Percentiles rank a stretch among this genome's conserved stretches.
These are phyloP conservation scores for Colletotrichum filicis DNA, from an alignment of 2,329 filamentous ascomycete genomes.

Conservation along the genomic window DNA sequence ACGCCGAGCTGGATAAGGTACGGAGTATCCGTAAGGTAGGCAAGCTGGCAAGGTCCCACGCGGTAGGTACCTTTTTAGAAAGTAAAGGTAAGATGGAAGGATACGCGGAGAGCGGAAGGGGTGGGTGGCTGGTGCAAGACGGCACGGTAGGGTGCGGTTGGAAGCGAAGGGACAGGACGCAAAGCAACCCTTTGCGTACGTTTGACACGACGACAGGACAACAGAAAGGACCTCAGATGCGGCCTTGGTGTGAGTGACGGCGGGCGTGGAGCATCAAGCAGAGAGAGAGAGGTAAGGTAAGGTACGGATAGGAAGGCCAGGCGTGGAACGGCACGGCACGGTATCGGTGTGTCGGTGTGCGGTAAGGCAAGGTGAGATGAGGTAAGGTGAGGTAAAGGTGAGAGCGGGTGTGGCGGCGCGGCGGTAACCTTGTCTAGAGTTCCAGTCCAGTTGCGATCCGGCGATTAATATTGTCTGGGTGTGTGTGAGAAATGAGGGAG, in stretches of 20 bases:
- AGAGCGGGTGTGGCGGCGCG: not conserved
- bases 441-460: not conserved
- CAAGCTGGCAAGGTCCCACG: constrained; percentile 10
- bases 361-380: not conserved
- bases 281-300: not conserved
- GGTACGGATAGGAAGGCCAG: not conserved
- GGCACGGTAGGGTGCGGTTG: not conserved
- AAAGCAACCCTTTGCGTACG: not conserved
- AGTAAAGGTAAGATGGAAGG: not conserved
- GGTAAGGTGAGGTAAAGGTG: too few species aligned
- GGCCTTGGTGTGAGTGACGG: constrained; percentile 14
- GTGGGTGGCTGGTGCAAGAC: constrained; percentile 1
- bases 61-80: constrained; percentile 16
- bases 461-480: not conserved
- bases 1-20: constrained; percentile 10
- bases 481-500: not conserved
- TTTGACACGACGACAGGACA: not conserved
- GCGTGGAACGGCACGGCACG: not conserved
- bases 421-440: not conserved
- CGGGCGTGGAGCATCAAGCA: constrained; percentile 32
- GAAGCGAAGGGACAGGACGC: constrained; percentile 11
- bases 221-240: constrained; percentile 12
- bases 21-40: too few species aligned
- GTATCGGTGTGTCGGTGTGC: not conserved
- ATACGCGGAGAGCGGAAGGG: not conserved